These are phyloP conservation scores for Yarrowia yakushimensis DNA, from an alignment of 805 yeast genomes.

Conservation along the genomic window DNA sequence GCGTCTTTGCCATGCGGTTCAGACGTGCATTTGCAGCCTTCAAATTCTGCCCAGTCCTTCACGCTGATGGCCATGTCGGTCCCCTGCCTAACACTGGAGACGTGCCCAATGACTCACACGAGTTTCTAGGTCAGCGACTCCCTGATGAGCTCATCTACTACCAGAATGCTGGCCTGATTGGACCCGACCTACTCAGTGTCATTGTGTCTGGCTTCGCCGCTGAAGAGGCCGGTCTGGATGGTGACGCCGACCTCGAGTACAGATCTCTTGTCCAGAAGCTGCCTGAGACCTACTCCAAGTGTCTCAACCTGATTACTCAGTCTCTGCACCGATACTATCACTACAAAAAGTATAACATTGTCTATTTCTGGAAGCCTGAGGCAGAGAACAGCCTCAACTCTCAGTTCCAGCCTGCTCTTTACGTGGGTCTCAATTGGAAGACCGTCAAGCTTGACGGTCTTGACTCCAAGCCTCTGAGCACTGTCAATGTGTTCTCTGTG, in stretches of 20 bases:
- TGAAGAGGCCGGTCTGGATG: slow-evolving; percentile 65
- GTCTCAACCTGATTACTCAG: slow-evolving; percentile 64
- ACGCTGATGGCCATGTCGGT: slow-evolving; percentile 63
- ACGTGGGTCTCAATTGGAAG: slow-evolving; percentile 27
- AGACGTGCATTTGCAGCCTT: slow-evolving; percentile 67
- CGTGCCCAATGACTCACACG: slow-evolving; percentile 77
- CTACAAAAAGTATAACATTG: slow-evolving; percentile 57
- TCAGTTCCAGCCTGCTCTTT: slow-evolving; percentile 22
- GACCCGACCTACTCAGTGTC: slow-evolving; percentile 61
- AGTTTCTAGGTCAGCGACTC: slow-evolving; percentile 74
- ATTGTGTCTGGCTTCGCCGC: slow-evolving; percentile 60
- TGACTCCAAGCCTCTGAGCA: neutral
- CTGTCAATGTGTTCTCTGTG: slow-evolving; percentile 30
- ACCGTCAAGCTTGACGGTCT: neutral
- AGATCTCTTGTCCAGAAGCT: slow-evolving; percentile 44
- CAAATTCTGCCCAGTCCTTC: slow-evolving; percentile 70
- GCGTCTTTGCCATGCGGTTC: slow-evolving; percentile 46
- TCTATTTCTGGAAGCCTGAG: slow-evolving; percentile 43
- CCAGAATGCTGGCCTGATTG: slow-evolving; percentile 69
- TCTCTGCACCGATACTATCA: slow-evolving; percentile 82
- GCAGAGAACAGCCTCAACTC: slow-evolving; percentile 33
- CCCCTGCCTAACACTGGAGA: slow-evolving; percentile 48
- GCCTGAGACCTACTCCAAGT: slow-evolving; percentile 52
- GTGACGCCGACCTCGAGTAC: slow-evolving; percentile 57
- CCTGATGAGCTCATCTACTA: slow-evolving; percentile 85